These are phyloP conservation scores for Dictyostelium purpureum DNA, from an alignment of 78 protist genomes.

Conservation along the genomic window DNA sequence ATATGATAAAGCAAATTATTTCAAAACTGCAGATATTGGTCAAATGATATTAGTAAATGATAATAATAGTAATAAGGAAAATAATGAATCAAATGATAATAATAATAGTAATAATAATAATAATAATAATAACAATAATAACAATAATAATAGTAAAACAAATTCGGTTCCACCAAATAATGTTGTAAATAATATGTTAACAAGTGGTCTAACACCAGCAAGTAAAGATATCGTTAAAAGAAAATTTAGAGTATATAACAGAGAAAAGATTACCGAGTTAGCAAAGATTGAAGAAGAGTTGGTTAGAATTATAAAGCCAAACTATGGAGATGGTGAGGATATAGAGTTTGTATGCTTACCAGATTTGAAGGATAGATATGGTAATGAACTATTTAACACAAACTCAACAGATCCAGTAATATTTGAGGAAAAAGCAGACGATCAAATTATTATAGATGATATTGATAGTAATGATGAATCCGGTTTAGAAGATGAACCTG, in stretches of 20 bases:
- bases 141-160: neutral
- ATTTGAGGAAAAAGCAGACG: conserved; percentile 61
- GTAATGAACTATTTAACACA: conserved; percentile 10
- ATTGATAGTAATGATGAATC: neutral
- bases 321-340: conserved; percentile 23
- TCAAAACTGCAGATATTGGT: conserved; percentile 74
- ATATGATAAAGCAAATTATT: conserved; percentile 43
- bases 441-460: conserved; percentile 35
- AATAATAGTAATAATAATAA: neutral
- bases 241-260: conserved; percentile 2
- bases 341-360: conserved; percentile 30
- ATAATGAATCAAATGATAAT: neutral
- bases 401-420: conserved; percentile 48
- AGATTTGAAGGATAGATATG: conserved; percentile 41
- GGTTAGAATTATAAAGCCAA: conserved; percentile 45
- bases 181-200: neutral
- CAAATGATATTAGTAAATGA: conserved; percentile 54
- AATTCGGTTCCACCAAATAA: too few species aligned
- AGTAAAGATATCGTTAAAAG: conserved; percentile 37
- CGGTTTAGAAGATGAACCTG: neutral
- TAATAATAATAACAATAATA: neutral
- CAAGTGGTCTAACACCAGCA: conserved; percentile 43
- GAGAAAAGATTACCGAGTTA: conserved; percentile 25
- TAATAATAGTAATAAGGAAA: neutral
- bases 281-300: conserved; percentile 63